Percentiles rank a stretch among this genome's conserved stretches.
Evolutionary conservation across 2,329 filamentous ascomycete genomes (phyloP).

Genomic region (Fusarium secorum): DNA sequence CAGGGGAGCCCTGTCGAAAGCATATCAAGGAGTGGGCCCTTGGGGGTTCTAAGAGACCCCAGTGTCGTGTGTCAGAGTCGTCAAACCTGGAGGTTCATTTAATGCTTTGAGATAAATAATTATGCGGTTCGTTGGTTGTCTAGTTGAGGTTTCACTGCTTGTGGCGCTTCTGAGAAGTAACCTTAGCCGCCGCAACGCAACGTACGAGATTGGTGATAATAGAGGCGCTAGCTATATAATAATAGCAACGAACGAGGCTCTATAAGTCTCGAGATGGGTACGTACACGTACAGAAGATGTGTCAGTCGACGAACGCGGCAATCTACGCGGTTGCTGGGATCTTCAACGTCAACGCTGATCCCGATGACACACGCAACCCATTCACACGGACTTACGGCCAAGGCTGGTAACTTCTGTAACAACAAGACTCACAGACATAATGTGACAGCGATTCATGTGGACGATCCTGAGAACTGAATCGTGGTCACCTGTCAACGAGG

Average conservation of each 20-base stretch:
- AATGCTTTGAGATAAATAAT: conserved; percentile 2
- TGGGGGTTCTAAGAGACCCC: conserved; percentile 8
- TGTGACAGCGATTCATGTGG: conserved; percentile 39
- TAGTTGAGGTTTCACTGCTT: conserved; percentile 17
- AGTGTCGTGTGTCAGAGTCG: conserved; percentile 36
- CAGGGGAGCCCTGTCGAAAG: conserved; percentile 28
- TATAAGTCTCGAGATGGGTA: not conserved
- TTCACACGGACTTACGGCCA: conserved; percentile 8
- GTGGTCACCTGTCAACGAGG: conserved; percentile 12
- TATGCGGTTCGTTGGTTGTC: conserved; percentile 9
- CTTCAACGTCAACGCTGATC: conserved; percentile 23
- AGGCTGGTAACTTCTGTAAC: conserved; percentile 4
- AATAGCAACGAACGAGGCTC: not conserved
- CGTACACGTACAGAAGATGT: not conserved
- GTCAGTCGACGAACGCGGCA: conserved; percentile 17
- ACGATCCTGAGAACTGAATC: conserved; percentile 36
- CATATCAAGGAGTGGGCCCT: conserved; percentile 25
- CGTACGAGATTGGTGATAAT: not conserved
- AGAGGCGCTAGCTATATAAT: not conserved
- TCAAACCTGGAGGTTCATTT: conserved; percentile 13
- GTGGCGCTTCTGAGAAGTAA: conserved; percentile 1
- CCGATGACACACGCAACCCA: conserved; percentile 3
- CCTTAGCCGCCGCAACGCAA: not conserved
- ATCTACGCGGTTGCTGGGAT: conserved; percentile 14
- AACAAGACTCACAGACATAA: conserved; percentile 12